Evolutionary conservation across 805 yeast genomes (phyloP).

Genomic region (Millerago galiae): DNA sequence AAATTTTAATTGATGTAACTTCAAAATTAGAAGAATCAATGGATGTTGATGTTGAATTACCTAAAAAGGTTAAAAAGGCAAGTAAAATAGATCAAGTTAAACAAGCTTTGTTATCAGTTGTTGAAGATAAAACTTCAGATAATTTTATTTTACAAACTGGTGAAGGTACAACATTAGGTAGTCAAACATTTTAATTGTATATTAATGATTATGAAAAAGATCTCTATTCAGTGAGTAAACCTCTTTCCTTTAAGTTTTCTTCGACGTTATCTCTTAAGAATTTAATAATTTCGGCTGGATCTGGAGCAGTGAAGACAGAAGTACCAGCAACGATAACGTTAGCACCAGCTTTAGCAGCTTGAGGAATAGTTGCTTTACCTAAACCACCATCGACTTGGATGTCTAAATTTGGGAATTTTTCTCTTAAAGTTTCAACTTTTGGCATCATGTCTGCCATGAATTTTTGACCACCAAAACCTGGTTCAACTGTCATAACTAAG

Average conservation of each 20-base stretch:
- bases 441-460: constrained; percentile 97
- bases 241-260: constrained; percentile 38
- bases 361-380: constrained; percentile 75
- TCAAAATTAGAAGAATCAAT: constrained; percentile 42
- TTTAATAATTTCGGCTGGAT: constrained; percentile 70
- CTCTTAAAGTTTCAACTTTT: constrained; percentile 75
- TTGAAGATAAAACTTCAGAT: constrained; percentile 48
- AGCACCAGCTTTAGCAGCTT: constrained; percentile 96
- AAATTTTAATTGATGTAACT: constrained; percentile 41
- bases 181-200: constrained; percentile 42
- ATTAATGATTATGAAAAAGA: not conserved
- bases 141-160: constrained; percentile 39
- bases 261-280: constrained; percentile 60
- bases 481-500: constrained; percentile 97
- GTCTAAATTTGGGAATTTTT: constrained; percentile 67
- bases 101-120: constrained; percentile 65
- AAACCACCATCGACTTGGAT: constrained; percentile 97
- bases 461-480: constrained; percentile 98
- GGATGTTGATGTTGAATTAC: constrained; percentile 40
- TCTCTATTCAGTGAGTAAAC: constrained; percentile 22
- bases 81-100: constrained; percentile 43
- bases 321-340: constrained; percentile 98
- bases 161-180: constrained; percentile 82
- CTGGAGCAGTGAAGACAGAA: constrained; percentile 78
- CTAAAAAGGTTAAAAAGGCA: constrained; percentile 9